phyloP scores from a whole-genome alignment of 768 basidiomycete genomes.

The Macrolepiota fuliginosa region DNA sequence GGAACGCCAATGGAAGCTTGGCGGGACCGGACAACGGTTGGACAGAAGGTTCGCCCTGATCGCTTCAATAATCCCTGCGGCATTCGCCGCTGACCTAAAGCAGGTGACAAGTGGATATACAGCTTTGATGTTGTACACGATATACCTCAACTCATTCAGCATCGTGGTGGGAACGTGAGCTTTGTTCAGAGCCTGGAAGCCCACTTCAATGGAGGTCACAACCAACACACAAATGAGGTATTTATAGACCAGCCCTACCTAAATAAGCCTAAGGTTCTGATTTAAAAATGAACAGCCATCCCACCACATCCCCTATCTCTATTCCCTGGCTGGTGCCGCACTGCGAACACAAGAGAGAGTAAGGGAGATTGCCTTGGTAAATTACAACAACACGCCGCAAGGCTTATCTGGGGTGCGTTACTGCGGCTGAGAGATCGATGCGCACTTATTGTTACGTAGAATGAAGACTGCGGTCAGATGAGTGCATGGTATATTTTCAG shows the following conservation, averaged over 20 bases:
- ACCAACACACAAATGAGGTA: constrained; percentile 81
- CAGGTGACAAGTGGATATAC: constrained; percentile 58
- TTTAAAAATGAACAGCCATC: constrained; percentile 49
- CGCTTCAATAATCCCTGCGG: not conserved
- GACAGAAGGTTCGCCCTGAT: constrained; percentile 60
- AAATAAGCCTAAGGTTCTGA: not conserved
- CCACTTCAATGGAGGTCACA: constrained; percentile 59
- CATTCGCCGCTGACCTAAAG: not conserved
- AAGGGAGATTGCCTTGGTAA: constrained; percentile 53
- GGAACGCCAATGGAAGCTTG: constrained; percentile 64
- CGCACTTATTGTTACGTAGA: constrained; percentile 36
- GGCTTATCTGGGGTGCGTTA: constrained; percentile 68
- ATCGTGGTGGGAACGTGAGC: constrained; percentile 60
- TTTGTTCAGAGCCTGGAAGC: constrained; percentile 68
- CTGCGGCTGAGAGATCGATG: not conserved
- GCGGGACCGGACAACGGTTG: constrained; percentile 70
- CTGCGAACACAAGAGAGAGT: constrained; percentile 68
- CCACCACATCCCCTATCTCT: constrained; percentile 83
- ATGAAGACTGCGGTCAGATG: constrained; percentile 92
- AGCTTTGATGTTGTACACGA: constrained; percentile 79
- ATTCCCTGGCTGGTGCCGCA: constrained; percentile 66
- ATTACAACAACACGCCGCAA: constrained; percentile 66
- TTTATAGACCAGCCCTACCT: not conserved
- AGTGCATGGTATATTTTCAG: constrained; percentile 87
- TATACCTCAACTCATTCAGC: constrained; percentile 53